Conservation (phyloP, 495 filamentous ascomycete genomes). For the Barbatosphaeria neglecta region DNA sequence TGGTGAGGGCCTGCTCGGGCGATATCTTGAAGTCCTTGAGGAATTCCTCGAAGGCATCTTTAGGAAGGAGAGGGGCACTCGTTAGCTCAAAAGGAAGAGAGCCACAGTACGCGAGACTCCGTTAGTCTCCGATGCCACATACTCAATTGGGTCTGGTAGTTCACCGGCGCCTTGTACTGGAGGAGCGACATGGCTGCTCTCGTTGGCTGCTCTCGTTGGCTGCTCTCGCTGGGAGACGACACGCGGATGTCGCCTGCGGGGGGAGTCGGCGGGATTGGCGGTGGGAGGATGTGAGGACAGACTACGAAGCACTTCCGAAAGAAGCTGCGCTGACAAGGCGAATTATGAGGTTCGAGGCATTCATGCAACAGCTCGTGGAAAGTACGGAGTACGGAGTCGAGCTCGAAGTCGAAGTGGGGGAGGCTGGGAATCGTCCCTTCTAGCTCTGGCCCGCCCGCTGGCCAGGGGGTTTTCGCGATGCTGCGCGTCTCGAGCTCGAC, state of each 20-base stretch:
- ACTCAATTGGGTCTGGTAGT: constrained; percentile 80
- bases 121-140: constrained; percentile 9
- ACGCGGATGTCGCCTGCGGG: background rate
- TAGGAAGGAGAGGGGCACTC: constrained; percentile 3
- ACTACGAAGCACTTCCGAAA: no score
- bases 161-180: constrained; percentile 59
- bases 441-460: background rate
- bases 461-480: background rate
- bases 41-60: constrained; percentile 80
- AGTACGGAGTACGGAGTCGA: no score
- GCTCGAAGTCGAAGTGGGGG: background rate
- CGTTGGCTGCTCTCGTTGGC: no score
- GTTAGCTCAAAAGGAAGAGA: background rate
- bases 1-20: constrained; percentile 57
- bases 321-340: background rate
- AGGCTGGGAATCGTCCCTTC: background rate
- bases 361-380: background rate
- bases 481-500: background rate
- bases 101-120: no score
- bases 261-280: background rate
- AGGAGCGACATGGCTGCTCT: constrained; percentile 61
- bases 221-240: no score
- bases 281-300: background rate
- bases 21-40: constrained; percentile 78
- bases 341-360: background rate